Evolutionary conservation across 2,329 filamentous ascomycete species (phyloP).

Genomic region (Fusarium secorum): DNA sequence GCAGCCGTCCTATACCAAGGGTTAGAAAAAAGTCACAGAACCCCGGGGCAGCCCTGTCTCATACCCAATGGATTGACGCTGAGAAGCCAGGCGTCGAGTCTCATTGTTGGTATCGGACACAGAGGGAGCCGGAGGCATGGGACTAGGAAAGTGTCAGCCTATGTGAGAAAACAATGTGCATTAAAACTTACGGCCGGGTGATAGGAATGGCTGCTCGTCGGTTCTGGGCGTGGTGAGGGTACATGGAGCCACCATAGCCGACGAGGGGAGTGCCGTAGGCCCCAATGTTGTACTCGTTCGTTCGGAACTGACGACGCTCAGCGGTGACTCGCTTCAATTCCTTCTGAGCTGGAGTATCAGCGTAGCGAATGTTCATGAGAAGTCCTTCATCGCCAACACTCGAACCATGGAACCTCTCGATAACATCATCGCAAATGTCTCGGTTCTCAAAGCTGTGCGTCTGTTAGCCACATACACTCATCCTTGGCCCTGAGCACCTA

Average conservation of each 20-base stretch:
- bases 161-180: background rate
- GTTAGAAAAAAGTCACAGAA: slow-evolving; percentile 46
- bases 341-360: slow-evolving; percentile 96
- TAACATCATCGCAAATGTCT: slow-evolving; percentile 88
- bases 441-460: slow-evolving; percentile 82
- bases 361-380: slow-evolving; percentile 92
- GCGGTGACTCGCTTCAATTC: slow-evolving; percentile 95
- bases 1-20: slow-evolving; percentile 46
- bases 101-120: slow-evolving; percentile 23
- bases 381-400: slow-evolving; percentile 79
- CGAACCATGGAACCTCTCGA: slow-evolving; percentile 84
- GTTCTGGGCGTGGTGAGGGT: slow-evolving; percentile 50
- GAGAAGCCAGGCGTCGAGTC: slow-evolving; percentile 44
- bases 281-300: slow-evolving; percentile 89
- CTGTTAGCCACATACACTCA: background rate
- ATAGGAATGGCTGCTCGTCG: slow-evolving; percentile 42
- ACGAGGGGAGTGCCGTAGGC: slow-evolving; percentile 71
- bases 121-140: background rate
- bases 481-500: slow-evolving; percentile 53
- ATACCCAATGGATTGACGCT: slow-evolving; percentile 49
- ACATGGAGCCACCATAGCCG: slow-evolving; percentile 56
- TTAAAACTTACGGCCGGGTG: slow-evolving; percentile 44
- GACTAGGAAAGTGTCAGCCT: slow-evolving; percentile 23
- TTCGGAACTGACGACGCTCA: slow-evolving; percentile 92
- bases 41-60: slow-evolving; percentile 37